A percentile compares a stretch with the other conserved stretches of the same genome.
Evolutionary conservation across 2,329 filamentous ascomycete species (phyloP).

Genomic region (Colletotrichum sojae): DNA sequence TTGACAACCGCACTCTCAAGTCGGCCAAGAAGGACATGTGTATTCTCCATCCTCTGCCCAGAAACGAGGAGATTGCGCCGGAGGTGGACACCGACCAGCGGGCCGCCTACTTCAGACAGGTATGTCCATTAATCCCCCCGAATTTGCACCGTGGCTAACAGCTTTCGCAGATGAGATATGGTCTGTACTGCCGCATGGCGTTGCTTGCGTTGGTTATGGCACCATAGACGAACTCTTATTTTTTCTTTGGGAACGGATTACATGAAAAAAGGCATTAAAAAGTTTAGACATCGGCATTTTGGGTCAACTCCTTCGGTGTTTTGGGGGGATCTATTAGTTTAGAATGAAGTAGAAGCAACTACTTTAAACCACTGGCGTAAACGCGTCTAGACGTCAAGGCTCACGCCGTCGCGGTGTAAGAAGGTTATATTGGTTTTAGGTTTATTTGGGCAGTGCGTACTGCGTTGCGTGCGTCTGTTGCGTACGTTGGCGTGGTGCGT

Average conservation of each 20-base stretch:
- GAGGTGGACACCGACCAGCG: constrained; percentile 98
- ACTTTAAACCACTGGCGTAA: constrained; percentile 34
- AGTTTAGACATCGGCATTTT: constrained; percentile 22
- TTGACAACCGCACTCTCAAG: constrained; percentile 92
- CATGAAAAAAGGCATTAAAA: constrained; percentile 32
- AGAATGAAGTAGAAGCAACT: constrained; percentile 41
- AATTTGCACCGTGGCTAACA: constrained; percentile 55
- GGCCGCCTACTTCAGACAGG: constrained; percentile 99
- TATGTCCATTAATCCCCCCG: constrained; percentile 64
- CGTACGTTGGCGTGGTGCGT: constrained; percentile 34
- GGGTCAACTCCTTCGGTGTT: constrained; percentile 16
- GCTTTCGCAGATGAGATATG: constrained; percentile 87
- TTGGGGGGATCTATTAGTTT: constrained; percentile 27
- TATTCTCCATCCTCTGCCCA: constrained; percentile 94
- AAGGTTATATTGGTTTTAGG: constrained; percentile 25
- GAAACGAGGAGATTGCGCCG: constrained; percentile 93
- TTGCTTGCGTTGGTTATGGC: constrained; percentile 91
- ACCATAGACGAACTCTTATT: constrained; percentile 42
- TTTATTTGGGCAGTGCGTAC: constrained; percentile 35
- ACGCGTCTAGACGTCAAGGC: constrained; percentile 35
- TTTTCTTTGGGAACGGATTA: constrained; percentile 34
- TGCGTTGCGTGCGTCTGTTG: constrained; percentile 36
- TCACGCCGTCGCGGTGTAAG: constrained; percentile 29
- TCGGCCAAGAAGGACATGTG: constrained; percentile 94
- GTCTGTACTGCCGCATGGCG: constrained; percentile 98